Conservation (phyloP, 257 asterid genomes). For the Solanum chmielewskii region DNA sequence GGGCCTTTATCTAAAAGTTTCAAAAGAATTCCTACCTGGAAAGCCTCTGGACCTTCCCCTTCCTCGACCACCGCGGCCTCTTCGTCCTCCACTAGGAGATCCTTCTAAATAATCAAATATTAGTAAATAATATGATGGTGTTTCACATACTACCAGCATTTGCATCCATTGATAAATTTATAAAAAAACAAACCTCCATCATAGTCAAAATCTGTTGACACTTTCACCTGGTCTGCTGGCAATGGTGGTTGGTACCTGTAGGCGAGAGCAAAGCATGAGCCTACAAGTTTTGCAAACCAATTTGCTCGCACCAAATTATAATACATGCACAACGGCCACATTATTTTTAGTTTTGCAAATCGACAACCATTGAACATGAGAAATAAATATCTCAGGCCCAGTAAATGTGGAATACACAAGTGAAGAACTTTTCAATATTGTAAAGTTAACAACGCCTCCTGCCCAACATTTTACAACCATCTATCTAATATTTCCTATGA, state of each 20-base stretch:
- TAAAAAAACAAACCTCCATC: conserved; percentile 53
- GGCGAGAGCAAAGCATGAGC: neutral
- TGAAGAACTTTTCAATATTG: neutral
- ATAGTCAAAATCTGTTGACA: conserved; percentile 51
- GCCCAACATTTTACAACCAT: neutral
- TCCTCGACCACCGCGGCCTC: conserved; percentile 88
- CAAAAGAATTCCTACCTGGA: conserved; percentile 23
- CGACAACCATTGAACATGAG: neutral
- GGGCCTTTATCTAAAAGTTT: neutral
- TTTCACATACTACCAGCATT: neutral
- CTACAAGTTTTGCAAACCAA: neutral
- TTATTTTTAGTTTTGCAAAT: neutral
- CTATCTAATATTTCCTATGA: neutral
- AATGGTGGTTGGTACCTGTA: conserved; percentile 84
- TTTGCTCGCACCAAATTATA: neutral
- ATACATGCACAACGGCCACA: neutral
- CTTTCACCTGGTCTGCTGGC: conserved; percentile 91
- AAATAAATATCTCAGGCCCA: neutral
- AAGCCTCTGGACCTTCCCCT: conserved; percentile 72
- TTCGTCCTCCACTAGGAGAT: conserved; percentile 65
- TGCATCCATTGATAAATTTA: neutral
- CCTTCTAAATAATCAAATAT: conserved; percentile 37
- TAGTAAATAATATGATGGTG: neutral
- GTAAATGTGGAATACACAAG: neutral
- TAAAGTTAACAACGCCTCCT: neutral